Percentiles rank a stretch among this genome's conserved stretches.
These are phyloP conservation scores for Wickerhamomyces alni DNA, from an alignment of 805 yeast genomes.

Conservation along the genomic window DNA sequence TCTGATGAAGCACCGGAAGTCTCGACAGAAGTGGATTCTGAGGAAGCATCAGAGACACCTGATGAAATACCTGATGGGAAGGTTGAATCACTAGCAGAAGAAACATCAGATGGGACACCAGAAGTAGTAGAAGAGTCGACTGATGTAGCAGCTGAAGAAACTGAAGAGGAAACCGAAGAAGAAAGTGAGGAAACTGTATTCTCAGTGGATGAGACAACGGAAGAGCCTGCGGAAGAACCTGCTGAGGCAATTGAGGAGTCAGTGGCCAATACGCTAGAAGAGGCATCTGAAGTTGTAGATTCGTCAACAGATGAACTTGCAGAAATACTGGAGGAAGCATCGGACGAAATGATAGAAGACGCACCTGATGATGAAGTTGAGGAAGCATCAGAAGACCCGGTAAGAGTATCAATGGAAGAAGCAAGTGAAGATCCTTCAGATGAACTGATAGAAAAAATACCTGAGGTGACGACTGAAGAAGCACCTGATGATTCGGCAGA, in stretches of 20 bases:
- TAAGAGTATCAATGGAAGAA: conserved; percentile 16
- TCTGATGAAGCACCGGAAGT: too few relatives aligned
- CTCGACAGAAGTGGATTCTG: too few relatives aligned
- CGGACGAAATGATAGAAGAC: conserved; percentile 7
- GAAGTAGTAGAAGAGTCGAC: background rate
- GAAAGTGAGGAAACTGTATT: too few relatives aligned
- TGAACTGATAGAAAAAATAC: conserved; percentile 3
- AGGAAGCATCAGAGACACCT: too few relatives aligned
- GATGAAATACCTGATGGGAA: too few relatives aligned
- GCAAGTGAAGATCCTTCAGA: conserved; percentile 5
- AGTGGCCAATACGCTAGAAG: background rate
- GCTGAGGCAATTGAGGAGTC: too few relatives aligned
- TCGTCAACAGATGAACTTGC: conserved; percentile 4
- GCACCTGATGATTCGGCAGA: conserved; percentile 8
- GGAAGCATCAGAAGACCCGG: conserved; percentile 7
- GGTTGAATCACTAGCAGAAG: too few relatives aligned
- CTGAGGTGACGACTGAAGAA: conserved; percentile 2
- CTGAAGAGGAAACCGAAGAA: too few relatives aligned
- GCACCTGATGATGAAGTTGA: conserved; percentile 3
- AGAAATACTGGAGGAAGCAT: conserved; percentile 6
- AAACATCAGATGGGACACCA: background rate
- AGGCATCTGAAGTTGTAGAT: background rate
- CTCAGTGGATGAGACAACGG: too few relatives aligned
- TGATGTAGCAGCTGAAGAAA: background rate
- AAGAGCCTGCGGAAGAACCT: too few relatives aligned